Base-by-base conservation (phyloP, 106 monocot genomes). In the Dioscorea zingiberensis region DNA sequence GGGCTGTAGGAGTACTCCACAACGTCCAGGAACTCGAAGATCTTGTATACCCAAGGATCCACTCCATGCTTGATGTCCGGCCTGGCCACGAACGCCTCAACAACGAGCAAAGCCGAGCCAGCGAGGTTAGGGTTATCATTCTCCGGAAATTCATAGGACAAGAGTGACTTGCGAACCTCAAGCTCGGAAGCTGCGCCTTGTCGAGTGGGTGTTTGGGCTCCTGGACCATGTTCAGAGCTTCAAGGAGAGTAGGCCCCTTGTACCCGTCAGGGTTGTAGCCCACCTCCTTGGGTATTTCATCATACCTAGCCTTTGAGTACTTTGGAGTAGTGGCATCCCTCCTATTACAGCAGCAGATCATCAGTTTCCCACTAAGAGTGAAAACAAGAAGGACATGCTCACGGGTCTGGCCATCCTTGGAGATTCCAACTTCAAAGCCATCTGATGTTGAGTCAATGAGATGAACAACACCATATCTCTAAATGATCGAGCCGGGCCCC, bases 281-380 rank as follows among this genome's bases (percentile, higher is more conserved):
- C 21, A 59, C 69, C 58, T 59, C 46, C 58, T 69, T 59, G 24
- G 58, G 58, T 47, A 69, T 69, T 69, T 69, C 69, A 46, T 69
- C 69, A 27, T 69, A 69, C 58, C 69, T 58, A 4, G 69, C 69
- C 58, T 69, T 69, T 0, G 69, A 69, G 59, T 59, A 69, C 21
- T 72, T 72, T 16, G 72, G 72, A 7, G 72, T 72, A 9, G 64
- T 72, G 17, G 72, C 64, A 72, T 69, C 69, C 69, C 46, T 69
- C 69, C 58, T 59, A 25, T 69, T 69, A 44, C 69, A 69, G 26
- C 59, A 69, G 46, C 69, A 69, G 25, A 69, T 69, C 69, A 69
- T 69, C 59, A 58, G 59, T 29, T 59, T 69, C 44, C 58, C 69
- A 14, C 59, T 58, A 45, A 69, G 58, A 27, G 69, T 59, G 48